Conservation (phyloP, 306 rosid genomes). For the Ziziphus jujuba region DNA sequence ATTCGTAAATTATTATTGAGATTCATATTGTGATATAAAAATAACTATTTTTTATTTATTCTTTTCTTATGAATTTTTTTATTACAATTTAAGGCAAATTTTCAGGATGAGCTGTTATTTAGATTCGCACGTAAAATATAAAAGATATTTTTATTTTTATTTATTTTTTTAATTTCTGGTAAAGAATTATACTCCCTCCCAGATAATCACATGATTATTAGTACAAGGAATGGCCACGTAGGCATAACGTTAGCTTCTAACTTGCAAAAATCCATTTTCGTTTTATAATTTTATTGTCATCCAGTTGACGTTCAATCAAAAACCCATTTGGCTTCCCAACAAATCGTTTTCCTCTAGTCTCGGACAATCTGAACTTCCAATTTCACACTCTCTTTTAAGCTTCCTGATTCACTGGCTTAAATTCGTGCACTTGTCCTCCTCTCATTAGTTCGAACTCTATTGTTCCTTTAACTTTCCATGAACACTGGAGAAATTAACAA, state of each 20-base stretch:
- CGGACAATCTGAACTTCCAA: constrained; percentile 2
- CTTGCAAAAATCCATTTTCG: constrained; percentile 24
- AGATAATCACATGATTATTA: constrained; percentile 8
- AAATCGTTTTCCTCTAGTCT: constrained; percentile 25
- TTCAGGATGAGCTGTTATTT: no score
- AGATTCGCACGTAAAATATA: no score
- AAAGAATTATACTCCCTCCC: not conserved
- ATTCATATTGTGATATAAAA: no score
- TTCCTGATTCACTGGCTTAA: constrained; percentile 18
- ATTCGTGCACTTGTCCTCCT: constrained; percentile 64
- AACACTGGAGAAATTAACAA: not conserved
- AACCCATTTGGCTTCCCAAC: constrained; percentile 1
- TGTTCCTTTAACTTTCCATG: constrained; percentile 16
- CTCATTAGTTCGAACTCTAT: constrained; percentile 25
- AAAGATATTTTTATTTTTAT: not conserved
- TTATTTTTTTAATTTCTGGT: not conserved
- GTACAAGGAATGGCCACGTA: constrained; percentile 37
- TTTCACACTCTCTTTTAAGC: not conserved
- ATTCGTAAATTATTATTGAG: no score
- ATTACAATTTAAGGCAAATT: no score
- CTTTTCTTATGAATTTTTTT: no score
- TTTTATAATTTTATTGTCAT: not conserved
- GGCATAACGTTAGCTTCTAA: constrained; percentile 24
- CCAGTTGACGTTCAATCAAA: not conserved
- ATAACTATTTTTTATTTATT: no score